Base-by-base conservation (phyloP, 768 basidiomycete genomes). In the Coprinopsis cinerea region DNA sequence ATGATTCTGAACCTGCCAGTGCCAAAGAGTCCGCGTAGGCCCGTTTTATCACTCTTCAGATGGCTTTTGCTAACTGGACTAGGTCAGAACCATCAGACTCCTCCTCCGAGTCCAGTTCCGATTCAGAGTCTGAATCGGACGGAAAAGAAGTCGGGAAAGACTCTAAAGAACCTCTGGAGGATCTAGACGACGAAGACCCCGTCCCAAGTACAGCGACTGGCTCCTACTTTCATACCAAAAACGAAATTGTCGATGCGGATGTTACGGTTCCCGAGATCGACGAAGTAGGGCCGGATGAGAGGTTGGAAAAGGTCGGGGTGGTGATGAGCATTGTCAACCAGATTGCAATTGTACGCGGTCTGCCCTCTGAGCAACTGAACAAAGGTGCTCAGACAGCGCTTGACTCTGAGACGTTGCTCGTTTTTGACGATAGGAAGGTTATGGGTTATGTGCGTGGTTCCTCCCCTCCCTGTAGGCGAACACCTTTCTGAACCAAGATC, bases 351-450 rank as follows among this genome's bases (percentile, higher is more conserved):
- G 72, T 95, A 40, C 81, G 74, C 53, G 92, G 89, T 20, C 55
- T 74, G 11, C 64, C 75, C 0, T 74, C 75, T 32, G 68, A 70
- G 15, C 55, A 64, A 48, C 58, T 67, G 4, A 70, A 68, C 49
- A 68, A 74, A 44, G 74, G 75, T 2, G 79, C 77, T 45, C 78
- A 81, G 54, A 74, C 73, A 27, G 81, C 88, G 34, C 73, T 98
- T 35, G 94, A 97, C 64, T 84, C 82, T 39, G 95, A 94, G 25
- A 94, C 92, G 23, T 68, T 97, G 18, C 78, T 98, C 30, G 92
- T 95, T 34, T 92, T 92, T 61, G 82, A 84, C 18, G 92, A 98
- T 64, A 73, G 91, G 44, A 83, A 79, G 55, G 91, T 95, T n/a
- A 63, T 97, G 59, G 95, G 95, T 39, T 84, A 87, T 65, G 93